Percentiles rank a stretch among this genome's conserved stretches.
Evolutionary conservation across 176 grass and related monocot genomes (phyloP).

Genomic region (Microstegium vimineum): DNA sequence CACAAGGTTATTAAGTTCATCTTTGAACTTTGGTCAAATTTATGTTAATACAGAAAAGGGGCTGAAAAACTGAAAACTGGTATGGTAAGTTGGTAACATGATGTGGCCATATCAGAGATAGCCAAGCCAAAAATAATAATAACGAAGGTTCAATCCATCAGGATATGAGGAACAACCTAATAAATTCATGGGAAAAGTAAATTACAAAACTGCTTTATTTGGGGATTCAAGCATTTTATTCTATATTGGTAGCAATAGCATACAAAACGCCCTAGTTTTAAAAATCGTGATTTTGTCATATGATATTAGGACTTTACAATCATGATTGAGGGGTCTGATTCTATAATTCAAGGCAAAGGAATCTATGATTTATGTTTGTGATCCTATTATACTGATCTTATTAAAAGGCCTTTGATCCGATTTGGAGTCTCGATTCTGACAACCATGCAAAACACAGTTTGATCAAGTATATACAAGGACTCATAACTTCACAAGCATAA

Average conservation of each 20-base stretch:
- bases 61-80: background rate
- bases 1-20: background rate
- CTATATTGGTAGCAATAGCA: background rate
- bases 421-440: too few relatives aligned
- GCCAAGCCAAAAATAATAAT: background rate
- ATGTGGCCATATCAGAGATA: background rate
- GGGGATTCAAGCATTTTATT: background rate
- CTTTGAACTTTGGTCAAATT: slow-evolving; percentile 4
- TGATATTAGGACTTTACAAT: background rate
- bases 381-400: too few relatives aligned
- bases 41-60: background rate
- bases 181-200: background rate
- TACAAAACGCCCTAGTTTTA: background rate
- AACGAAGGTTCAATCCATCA: background rate
- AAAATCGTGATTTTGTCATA: background rate
- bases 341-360: background rate
- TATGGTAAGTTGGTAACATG: background rate
- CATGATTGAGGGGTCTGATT: background rate
- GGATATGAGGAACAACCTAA: background rate
- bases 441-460: background rate
- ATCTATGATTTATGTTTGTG: too few relatives aligned
- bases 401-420: too few relatives aligned
- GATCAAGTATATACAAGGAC: background rate
- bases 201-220: background rate
- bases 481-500: background rate